Evolutionary conservation across 139 green algal genomes (phyloP), one percentile per base, ranked within the genome.

Genomic region (Diplosphaera chodatii): DNA sequence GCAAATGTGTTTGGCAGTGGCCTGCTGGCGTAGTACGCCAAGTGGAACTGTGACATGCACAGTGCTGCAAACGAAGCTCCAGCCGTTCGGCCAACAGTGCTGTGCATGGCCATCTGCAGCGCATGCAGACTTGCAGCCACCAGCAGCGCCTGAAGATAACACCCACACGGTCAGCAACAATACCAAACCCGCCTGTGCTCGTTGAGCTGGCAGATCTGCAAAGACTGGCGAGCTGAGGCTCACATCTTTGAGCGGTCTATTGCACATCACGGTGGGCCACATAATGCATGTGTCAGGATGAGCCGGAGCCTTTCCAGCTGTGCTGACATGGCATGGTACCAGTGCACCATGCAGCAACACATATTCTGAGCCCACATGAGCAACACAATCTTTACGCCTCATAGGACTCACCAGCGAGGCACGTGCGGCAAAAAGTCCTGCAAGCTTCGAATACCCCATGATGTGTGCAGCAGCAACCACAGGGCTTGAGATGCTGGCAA

Each of bases 1-100:
- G 91, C 91, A 56, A 96, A 87, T 1, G 84, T 82, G 78, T 96
- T 96, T 34, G 91, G 91, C 29, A 96, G 85, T 4, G 80, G 70
- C 30, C 91, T 77, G 69, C 72, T 87, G 23, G 75, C 67, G 77
- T 96, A 96, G 77, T 91, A 96, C 25, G 83, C 78, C n/a, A 91
- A 56, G 78, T 96, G 91, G 77, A 96, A 96, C 78, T 96, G 88
- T 15, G 80, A n/a, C 29, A 59, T 67, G 1, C 71, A 83, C 5
- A 88, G n/a, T 29, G 85, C 32, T 20, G 84, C 23, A 28, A 89
- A 86, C 32, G 40, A 33, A 6, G 20, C 32, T 22, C 70, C 75
- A 0, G 70, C 67, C 28, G 21, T 18, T 30, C 3, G 3, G 5
- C 85, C 85, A 64, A 79, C 70, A 22, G 15, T n/a, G 1, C 18